These are phyloP conservation scores for Millerago galiae DNA, from an alignment of 805 yeast species.

Conservation along the genomic window DNA sequence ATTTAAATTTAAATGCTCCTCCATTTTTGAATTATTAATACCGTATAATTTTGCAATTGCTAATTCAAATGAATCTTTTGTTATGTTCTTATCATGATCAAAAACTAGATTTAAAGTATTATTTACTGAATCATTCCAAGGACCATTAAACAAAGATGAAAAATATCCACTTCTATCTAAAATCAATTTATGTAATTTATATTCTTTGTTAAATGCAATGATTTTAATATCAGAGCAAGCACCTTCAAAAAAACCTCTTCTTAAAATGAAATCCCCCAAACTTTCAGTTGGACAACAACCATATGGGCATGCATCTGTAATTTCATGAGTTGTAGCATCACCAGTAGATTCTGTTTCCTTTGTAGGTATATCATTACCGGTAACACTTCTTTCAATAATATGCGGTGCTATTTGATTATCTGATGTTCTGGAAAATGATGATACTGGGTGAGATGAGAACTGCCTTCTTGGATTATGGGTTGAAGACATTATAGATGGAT, in stretches of 20 bases:
- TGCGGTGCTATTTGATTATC: constrained; percentile 1
- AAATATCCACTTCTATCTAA: constrained; percentile 43
- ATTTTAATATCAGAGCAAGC: constrained; percentile 43
- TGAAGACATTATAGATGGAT: not conserved
- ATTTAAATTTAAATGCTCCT: constrained; percentile 30
- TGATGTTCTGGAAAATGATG: not conserved
- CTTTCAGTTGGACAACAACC: constrained; percentile 24
- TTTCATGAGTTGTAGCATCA: not conserved
- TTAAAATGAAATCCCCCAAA: constrained; percentile 28
- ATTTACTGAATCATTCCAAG: constrained; percentile 32
- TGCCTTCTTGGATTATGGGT: not conserved
- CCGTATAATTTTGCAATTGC: constrained; percentile 45
- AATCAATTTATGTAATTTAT: constrained; percentile 40
- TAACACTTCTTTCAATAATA: not conserved
- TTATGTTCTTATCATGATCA: constrained; percentile 35
- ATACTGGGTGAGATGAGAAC: not conserved
- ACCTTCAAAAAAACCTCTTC: constrained; percentile 38
- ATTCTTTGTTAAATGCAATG: constrained; percentile 38
- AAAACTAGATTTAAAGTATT: constrained; percentile 27
- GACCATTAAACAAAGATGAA: constrained; percentile 35
- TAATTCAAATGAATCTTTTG: constrained; percentile 41
- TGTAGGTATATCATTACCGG: not conserved
- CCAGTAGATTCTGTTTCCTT: constrained; percentile 5
- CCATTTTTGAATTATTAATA: constrained; percentile 27
- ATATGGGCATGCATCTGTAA: constrained; percentile 18